Evolutionary conservation across 2,329 filamentous ascomycete genomes (phyloP).

Genomic region (Diaporthe humulicola): DNA sequence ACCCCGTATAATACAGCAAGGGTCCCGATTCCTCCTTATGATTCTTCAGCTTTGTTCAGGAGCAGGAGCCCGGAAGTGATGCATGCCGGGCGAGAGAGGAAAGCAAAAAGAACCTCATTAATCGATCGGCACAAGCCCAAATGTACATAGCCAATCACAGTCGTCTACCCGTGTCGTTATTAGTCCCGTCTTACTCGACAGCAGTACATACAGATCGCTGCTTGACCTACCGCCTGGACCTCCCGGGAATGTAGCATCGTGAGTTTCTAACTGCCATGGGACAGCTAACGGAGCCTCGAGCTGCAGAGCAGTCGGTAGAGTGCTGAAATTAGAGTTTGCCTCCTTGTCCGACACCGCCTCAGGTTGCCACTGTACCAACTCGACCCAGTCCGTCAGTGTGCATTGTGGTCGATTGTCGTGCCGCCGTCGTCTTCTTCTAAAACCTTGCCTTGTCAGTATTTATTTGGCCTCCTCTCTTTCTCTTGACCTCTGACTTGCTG

Average conservation of each 20-base stretch:
- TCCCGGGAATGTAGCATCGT: background rate
- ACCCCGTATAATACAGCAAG: conserved; percentile 1
- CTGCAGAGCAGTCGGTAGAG: conserved; percentile 10
- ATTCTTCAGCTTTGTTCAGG: background rate
- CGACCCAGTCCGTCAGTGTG: background rate
- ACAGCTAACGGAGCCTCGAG: too few relatives aligned
- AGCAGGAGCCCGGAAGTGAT: background rate
- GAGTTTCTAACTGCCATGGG: background rate
- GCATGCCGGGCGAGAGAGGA: background rate
- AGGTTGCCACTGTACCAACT: background rate
- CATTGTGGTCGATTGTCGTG: background rate
- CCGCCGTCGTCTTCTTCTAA: background rate
- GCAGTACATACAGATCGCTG: background rate
- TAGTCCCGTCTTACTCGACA: background rate
- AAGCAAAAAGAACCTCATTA: background rate
- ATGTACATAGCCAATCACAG: conserved; percentile 27
- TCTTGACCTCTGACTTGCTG: too few relatives aligned
- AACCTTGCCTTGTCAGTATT: background rate
- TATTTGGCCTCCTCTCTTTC: background rate
- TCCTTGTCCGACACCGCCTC: conserved; percentile 9
- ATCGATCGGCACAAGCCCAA: conserved; percentile 16
- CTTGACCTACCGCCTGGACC: background rate
- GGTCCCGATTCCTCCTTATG: background rate
- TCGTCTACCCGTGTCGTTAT: background rate
- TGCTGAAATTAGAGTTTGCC: conserved; percentile 6